These are phyloP conservation scores for Lanmaoa pseudosensibilis DNA, from an alignment of 768 basidiomycete species.

Conservation along the genomic window DNA sequence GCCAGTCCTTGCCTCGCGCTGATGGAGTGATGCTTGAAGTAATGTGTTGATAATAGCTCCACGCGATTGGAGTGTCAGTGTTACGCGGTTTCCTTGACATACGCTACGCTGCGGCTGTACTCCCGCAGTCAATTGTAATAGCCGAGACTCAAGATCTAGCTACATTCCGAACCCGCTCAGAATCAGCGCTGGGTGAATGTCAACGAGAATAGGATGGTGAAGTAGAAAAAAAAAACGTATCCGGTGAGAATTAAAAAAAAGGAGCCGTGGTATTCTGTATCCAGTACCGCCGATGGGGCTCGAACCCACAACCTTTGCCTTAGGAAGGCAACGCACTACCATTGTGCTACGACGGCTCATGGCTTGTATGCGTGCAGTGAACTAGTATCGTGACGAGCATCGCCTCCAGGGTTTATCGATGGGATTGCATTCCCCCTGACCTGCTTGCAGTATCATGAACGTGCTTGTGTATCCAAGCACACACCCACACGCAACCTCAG, in stretches of 20 bases:
- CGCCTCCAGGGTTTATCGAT: neutral
- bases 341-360: conserved; percentile 40
- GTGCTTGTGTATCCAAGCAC: conserved; percentile 73
- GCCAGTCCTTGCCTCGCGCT: neutral
- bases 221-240: neutral
- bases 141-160: too few species aligned
- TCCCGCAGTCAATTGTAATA: neutral
- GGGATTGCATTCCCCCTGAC: neutral
- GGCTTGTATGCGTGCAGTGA: accelerated
- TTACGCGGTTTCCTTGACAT: conserved; percentile 2
- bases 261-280: conserved; percentile 22
- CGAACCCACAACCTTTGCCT: conserved; percentile 42
- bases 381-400: neutral
- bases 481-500: conserved; percentile 50
- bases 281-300: conserved; percentile 39
- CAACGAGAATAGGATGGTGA: neutral
- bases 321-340: conserved; percentile 42
- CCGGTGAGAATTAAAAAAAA: conserved; percentile 2
- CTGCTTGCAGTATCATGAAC: conserved; percentile 46
- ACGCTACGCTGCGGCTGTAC: neutral
- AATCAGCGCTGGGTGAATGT: too few species aligned
- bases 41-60: conserved; percentile 1
- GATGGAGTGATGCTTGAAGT: conserved; percentile 3
- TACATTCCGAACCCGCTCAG: neutral
- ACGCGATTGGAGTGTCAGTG: neutral